phyloP scores from a whole-genome alignment of 345 rosid species.

The Corchorus olitorius region DNA sequence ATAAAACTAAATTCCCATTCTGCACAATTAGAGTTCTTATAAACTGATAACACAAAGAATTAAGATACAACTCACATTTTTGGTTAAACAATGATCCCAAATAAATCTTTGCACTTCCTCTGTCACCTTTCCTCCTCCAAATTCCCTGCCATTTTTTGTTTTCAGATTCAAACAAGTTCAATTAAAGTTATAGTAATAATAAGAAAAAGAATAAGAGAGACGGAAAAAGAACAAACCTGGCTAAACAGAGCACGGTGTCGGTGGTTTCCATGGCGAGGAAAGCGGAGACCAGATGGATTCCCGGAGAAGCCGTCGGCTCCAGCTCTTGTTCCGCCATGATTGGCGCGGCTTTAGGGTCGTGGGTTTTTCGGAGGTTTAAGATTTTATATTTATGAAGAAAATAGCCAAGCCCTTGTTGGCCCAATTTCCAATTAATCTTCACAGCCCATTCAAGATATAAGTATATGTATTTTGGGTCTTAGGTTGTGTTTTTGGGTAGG shows the following conservation, averaged over 20 bases:
- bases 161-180: not conserved
- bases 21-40: not conserved
- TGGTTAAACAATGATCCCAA: slow-evolving; percentile 60
- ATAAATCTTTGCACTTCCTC: slow-evolving; percentile 63
- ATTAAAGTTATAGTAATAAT: not conserved
- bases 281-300: slow-evolving; percentile 61
- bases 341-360: slow-evolving; percentile 28
- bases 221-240: slow-evolving; percentile 43
- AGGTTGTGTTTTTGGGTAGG: no score
- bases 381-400: not conserved
- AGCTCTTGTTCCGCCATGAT: slow-evolving; percentile 39
- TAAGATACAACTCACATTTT: slow-evolving; percentile 39
- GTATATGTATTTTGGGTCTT: no score
- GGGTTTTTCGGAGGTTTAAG: slow-evolving; percentile 10
- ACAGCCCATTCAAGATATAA: no score
- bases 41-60: not conserved
- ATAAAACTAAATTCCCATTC: not conserved
- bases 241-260: slow-evolving; percentile 46
- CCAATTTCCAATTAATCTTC: not conserved
- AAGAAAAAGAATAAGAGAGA: not conserved
- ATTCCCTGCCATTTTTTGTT: slow-evolving; percentile 34
- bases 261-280: slow-evolving; percentile 77
- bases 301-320: slow-evolving; percentile 32
- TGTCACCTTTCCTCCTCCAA: slow-evolving; percentile 63
- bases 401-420: not conserved